These are phyloP conservation scores for Hibiscus tridactylites DNA, from an alignment of 345 rosid species.

Conservation along the genomic window DNA sequence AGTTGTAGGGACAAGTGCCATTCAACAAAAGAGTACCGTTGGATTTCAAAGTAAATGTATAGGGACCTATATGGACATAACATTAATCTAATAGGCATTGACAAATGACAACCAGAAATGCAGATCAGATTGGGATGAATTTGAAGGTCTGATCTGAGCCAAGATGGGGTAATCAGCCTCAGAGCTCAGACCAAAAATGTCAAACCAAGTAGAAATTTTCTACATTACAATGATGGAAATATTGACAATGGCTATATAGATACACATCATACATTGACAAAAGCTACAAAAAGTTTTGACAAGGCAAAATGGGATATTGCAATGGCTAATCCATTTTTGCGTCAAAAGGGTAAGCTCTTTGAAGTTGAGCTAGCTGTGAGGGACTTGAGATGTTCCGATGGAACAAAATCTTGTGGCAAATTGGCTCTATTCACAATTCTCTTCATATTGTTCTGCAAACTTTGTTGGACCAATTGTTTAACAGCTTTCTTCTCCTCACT, in stretches of 20 bases:
- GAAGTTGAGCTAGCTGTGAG: constrained; percentile 77
- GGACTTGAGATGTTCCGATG: constrained; percentile 79
- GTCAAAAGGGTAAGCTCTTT: constrained; percentile 79
- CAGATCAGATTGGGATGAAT: background rate
- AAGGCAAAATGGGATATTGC: background rate
- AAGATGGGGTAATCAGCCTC: background rate
- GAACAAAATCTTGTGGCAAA: constrained; percentile 76
- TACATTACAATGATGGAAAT: constrained; percentile 6
- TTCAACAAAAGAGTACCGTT: constrained; percentile 24
- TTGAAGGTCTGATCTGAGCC: background rate
- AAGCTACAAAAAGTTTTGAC: constrained; percentile 1
- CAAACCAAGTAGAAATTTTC: background rate
- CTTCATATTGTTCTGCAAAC: constrained; percentile 86
- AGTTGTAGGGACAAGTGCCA: background rate
- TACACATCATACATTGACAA: constrained; percentile 14
- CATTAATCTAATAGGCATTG: constrained; percentile 3
- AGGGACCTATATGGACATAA: background rate
- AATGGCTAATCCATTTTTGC: background rate
- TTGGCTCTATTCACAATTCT: constrained; percentile 89
- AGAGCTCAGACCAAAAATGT: background rate
- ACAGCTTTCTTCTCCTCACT: constrained; percentile 91
- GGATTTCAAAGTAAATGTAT: constrained; percentile 16
- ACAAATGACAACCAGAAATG: background rate
- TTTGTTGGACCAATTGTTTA: constrained; percentile 78
- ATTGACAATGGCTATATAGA: constrained; percentile 10